phyloP scores from a whole-genome alignment of 148 eudicot species.

The Salicornia ramosissima region DNA sequence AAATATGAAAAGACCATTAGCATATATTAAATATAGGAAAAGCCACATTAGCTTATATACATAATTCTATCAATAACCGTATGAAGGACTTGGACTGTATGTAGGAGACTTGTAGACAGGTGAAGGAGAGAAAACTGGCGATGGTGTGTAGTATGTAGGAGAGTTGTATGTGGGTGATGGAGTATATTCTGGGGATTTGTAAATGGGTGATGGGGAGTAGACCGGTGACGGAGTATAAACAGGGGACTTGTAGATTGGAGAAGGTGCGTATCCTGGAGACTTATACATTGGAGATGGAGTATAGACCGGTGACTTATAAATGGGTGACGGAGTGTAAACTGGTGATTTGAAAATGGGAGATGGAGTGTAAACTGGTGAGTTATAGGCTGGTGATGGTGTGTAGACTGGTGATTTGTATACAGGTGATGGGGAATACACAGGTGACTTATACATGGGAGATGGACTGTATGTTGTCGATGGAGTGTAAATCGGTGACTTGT shows the following conservation, averaged over 20 bases:
- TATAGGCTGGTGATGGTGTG: constrained; percentile 8
- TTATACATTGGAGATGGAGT: background rate
- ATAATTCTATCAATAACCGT: background rate
- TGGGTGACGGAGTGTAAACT: background rate
- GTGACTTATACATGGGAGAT: background rate
- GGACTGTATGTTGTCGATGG: background rate
- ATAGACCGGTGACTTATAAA: background rate
- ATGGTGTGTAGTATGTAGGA: background rate
- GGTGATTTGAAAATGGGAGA: background rate
- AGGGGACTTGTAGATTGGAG: background rate
- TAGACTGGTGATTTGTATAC: background rate
- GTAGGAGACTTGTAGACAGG: constrained; percentile 2
- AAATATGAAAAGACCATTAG: too few relatives aligned
- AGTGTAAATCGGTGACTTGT: background rate
- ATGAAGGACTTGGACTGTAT: constrained; percentile 19
- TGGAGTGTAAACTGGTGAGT: constrained; percentile 4
- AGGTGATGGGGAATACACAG: constrained; percentile 1
- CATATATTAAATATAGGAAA: too few relatives aligned
- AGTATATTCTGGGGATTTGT: constrained; percentile 3
- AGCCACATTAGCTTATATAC: too few relatives aligned
- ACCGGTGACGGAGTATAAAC: background rate
- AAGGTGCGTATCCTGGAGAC: background rate
- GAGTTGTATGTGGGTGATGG: background rate
- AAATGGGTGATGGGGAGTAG: background rate
- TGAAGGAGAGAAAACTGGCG: background rate